phyloP scores from a whole-genome alignment of 2,329 filamentous ascomycete genomes.

The Epichloe aotearoae region DNA sequence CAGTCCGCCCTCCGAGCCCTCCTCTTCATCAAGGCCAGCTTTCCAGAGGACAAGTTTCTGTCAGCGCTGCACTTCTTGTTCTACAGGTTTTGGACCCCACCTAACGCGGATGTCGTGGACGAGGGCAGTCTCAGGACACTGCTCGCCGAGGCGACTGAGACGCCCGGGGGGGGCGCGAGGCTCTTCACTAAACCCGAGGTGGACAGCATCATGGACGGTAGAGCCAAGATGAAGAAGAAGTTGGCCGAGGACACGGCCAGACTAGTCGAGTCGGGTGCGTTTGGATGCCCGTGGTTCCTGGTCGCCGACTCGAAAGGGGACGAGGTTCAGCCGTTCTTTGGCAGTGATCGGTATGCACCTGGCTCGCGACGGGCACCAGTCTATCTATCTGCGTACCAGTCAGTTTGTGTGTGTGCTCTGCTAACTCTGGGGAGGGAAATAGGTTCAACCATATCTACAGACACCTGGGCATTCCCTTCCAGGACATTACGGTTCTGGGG shows the following conservation, averaged over 20 bases:
- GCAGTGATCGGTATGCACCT: conserved; percentile 47
- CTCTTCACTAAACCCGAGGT: conserved; percentile 41
- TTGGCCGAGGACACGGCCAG: conserved; percentile 46
- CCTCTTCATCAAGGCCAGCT: conserved; percentile 49
- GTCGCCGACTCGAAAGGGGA: conserved; percentile 44
- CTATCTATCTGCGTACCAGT: conserved; percentile 7
- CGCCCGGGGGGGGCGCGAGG: conserved; percentile 10
- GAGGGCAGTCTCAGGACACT: conserved; percentile 35
- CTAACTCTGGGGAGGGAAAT: not conserved
- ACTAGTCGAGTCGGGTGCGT: conserved; percentile 53
- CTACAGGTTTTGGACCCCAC: conserved; percentile 47
- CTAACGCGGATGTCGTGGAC: conserved; percentile 45
- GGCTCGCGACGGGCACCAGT: no score
- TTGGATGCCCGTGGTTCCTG: conserved; percentile 66
- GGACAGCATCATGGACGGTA: conserved; percentile 38
- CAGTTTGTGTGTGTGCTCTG: not conserved
- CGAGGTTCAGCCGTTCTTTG: conserved; percentile 58
- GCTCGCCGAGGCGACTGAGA: conserved; percentile 20
- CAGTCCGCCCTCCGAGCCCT: conserved; percentile 51
- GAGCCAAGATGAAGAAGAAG: conserved; percentile 29
- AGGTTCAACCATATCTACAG: conserved; percentile 58
- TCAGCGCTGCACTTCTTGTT: conserved; percentile 42
- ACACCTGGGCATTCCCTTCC: conserved; percentile 48
- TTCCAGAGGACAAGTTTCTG: conserved; percentile 36
- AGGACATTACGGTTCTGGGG: conserved; percentile 30